Base-by-base conservation (phyloP, 306 rosid genomes). In the Pueraria montana region DNA sequence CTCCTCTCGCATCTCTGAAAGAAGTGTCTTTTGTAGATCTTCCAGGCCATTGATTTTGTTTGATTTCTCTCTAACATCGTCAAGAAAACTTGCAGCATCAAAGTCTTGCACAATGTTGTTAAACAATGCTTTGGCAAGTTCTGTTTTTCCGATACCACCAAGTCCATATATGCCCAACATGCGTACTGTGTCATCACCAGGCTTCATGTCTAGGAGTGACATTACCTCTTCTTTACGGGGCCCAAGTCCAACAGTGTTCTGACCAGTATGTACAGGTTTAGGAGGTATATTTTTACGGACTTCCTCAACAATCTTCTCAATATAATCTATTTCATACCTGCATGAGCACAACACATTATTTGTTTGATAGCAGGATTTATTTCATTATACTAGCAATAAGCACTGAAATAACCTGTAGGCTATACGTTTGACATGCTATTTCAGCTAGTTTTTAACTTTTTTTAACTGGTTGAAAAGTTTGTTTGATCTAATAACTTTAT, bases 111-210 rank as follows among this genome's bases (percentile, higher is more conserved):
- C 78, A 56, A 69, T 77, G 6, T 62, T 32, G 86, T 58, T 13
- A 4, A 46, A 83, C 68, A 77, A 70, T 11, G 74, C 45, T 68
- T 68, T 56, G 27, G 72, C 86, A 55, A 83, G 78, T 32, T 65
- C 81, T 1, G 79, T 83, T 61, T 77, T 83, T 20, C 76, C 86
- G 0, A 67, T 21, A 32, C 82, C 86, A 0, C 82, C 78, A 21
- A 20, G n/a, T 76, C 86, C 86, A 0, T 3, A 13, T 55, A 82
- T 68, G 7, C 86, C 82, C 62, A 82, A 63, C 82, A 83, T 83
- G 23, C 30, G n/a, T 52, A 50, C 18, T 7, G 49, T 48, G 0
- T 30, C 0, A 4, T 62, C 53, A 26, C 1, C 14, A 1, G 64
- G 30, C 23, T 48, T 27, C n/a, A 62, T 32, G 7, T 81, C 67